These are phyloP conservation scores for Seiridium cupressi DNA, from an alignment of 2,329 filamentous ascomycete genomes.

Conservation along the genomic window DNA sequence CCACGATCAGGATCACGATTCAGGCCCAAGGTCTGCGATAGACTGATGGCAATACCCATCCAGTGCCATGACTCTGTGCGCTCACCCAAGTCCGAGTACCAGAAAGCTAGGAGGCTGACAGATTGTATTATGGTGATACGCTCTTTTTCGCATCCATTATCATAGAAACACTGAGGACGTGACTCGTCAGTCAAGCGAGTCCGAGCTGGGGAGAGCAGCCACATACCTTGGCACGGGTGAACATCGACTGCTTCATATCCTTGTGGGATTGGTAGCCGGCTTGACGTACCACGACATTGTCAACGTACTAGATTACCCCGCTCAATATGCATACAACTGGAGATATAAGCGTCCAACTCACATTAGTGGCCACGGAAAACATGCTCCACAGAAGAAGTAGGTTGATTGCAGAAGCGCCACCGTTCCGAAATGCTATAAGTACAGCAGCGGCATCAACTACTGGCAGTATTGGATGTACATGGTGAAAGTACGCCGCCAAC, in stretches of 20 bases:
- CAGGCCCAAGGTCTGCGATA: conserved; percentile 13
- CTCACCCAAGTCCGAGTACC: conserved; percentile 13
- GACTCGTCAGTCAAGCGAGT: background rate
- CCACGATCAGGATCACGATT: conserved; percentile 12
- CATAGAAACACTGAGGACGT: conserved; percentile 8
- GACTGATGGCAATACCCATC: conserved; percentile 15
- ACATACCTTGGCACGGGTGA: conserved; percentile 12
- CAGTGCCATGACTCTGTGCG: conserved; percentile 14
- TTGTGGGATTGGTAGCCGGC: conserved; percentile 14
- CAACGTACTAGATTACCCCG: conserved; percentile 7
- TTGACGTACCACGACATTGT: conserved; percentile 11
- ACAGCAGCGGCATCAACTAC: conserved; percentile 30
- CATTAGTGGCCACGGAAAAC: conserved; percentile 34
- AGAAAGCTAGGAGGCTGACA: conserved; percentile 13
- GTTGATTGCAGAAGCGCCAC: conserved; percentile 27
- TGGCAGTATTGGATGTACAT: conserved; percentile 35
- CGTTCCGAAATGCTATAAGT: conserved; percentile 23
- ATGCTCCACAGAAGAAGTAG: conserved; percentile 36
- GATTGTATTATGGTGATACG: conserved; percentile 14
- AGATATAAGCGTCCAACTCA: conserved; percentile 11
- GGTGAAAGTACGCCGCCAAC: conserved; percentile 32
- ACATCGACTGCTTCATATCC: conserved; percentile 15
- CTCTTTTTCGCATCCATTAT: conserved; percentile 13
- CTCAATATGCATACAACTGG: background rate
- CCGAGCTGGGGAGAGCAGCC: background rate